Evolutionary conservation across 2,329 filamentous ascomycete species (phyloP), one percentile per base, ranked within the genome.

Genomic region (Ceratocystis lukuohia): DNA sequence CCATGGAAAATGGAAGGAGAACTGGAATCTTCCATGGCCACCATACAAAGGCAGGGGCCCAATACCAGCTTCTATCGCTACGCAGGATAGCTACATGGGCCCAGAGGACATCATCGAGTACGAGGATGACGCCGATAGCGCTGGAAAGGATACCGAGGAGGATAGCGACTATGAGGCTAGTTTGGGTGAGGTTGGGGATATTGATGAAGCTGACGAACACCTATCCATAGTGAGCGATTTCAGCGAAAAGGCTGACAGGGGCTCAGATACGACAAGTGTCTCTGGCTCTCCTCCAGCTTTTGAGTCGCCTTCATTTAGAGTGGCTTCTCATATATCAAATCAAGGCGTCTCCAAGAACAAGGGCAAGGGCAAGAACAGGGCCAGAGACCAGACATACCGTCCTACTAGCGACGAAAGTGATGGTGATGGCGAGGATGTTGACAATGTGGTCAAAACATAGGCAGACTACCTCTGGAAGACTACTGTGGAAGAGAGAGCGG

Each of bases 1-100:
- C 46, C 28, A 69, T 37, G 15, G 44, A 1, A 50, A 46, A 2
- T 61, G 61, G 61, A 30, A 45, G 7, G 25, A 37, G 1, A 62
- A 64, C 61, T 67, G 68, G 68, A 63, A 20, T 33, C 48, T 69
- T 61, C 66, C 68, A 22, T 69, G 68, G 68, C 68, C 68, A 7
- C 66, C 68, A 2, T 69, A 67, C 28, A 61, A 61, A 45, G 68
- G 68, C 44, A 15, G 61, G 2, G 67, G 62, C 2, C 65, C 56
- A 12, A 64, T 68, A 7, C 65, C 67, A 15, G 45, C 37, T 12
- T 15, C 37, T 41, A 41, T 41, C 10, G 10, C 10, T 41, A 15
- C 10, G 37, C 37, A 4, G 10, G 37, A 41, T 41, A 41, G 37
- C 4, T 41, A 15, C 37, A 45, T 66, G 20, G 57, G 37, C 10